Evolutionary conservation across 2,329 filamentous ascomycete genomes (phyloP).

Genomic region (Pseudogymnoascus verrucosus): DNA sequence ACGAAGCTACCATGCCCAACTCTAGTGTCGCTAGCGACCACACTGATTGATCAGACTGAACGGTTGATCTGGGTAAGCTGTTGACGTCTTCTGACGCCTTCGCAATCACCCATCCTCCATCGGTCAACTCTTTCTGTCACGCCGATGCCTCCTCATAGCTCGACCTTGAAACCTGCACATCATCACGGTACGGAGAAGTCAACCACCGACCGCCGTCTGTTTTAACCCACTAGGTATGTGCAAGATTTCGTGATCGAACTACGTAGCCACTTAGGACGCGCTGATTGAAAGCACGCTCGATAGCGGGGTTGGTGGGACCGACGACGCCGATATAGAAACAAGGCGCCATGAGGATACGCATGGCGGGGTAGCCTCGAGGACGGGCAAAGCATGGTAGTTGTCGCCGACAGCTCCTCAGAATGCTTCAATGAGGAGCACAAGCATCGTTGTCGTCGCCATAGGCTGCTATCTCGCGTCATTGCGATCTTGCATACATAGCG

Average conservation of each 20-base stretch:
- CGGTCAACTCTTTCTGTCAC: neutral
- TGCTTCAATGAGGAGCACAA: neutral
- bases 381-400: neutral
- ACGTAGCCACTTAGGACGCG: neutral
- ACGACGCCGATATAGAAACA: neutral
- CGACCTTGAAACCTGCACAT: neutral
- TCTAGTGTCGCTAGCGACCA: neutral
- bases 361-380: neutral
- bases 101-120: neutral
- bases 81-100: constrained; percentile 7
- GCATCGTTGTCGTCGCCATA: neutral
- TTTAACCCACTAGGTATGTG: neutral
- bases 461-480: constrained; percentile 1
- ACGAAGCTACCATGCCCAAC: neutral
- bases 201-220: constrained; percentile 4
- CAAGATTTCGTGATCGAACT: neutral
- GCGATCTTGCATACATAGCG: neutral
- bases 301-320: neutral
- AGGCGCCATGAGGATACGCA: neutral
- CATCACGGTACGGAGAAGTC: neutral
- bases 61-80: neutral
- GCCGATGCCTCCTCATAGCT: neutral
- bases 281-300: neutral
- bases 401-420: neutral
- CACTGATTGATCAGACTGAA: neutral